Evolutionary conservation across 352 stramenopile genomes (phyloP), one percentile per base, ranked within the genome.

Genomic region (Pythium coloratum): DNA sequence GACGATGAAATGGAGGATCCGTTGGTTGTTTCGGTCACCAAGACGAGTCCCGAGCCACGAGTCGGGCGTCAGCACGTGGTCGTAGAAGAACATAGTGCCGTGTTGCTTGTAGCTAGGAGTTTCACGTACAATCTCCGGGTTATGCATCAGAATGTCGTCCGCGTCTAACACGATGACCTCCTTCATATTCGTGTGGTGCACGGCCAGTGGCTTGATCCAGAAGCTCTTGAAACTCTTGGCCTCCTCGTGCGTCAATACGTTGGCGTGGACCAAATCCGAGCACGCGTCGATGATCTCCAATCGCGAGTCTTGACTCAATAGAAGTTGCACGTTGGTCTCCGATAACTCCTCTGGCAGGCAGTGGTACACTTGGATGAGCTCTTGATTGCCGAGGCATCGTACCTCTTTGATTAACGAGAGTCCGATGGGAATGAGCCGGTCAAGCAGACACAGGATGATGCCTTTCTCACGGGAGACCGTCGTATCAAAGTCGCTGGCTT

Each of bases 21-120:
- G 67, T 54, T 62, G 77, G 50, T 50, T 32, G 18, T 40, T 16
- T 6, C 38, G 62, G 26, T 47, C n/a, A n/a, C n/a, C n/a, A n/a
- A n/a, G n/a, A n/a, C n/a, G n/a, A n/a, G n/a, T n/a, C n/a, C n/a
- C n/a, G n/a, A n/a, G n/a, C 42, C 13, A 12, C 10, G 26, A n/a
- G n/a, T n/a, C 54, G 24, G 30, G 66, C 71, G 6, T 71, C 46
- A 78, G 65, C 26, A 84, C 66, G 16, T 77, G 81, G 58, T 90
- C 81, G 42, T 87, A 82, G 60, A 90, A 90, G 59, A 88, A 90
- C 4, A 73, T 76, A 40, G 81, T 88, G 9, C 81, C 81, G 0
- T 69, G 83, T 34, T 53, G 50, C 32, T 69, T 8, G 61, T 88
- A 88, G 26, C 73, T 80, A 0, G 51, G 68, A 56, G 73, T 70